Evolutionary conservation across 2,329 filamentous ascomycete genomes (phyloP).

Genomic region (Cytospora mali): DNA sequence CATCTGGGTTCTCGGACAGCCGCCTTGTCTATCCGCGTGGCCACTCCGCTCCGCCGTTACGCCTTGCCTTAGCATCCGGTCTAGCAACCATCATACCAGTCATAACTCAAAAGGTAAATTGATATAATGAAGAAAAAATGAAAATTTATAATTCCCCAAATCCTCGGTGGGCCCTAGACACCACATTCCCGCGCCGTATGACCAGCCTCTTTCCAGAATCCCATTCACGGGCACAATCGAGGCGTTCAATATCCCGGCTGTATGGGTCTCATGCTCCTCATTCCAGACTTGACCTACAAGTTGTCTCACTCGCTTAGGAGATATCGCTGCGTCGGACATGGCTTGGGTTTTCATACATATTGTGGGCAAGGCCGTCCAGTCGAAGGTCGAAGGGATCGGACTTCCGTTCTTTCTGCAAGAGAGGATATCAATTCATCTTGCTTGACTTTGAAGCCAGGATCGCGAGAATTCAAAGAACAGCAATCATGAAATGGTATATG

Average conservation of each 20-base stretch:
- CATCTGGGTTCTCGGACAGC: background rate
- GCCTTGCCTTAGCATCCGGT: constrained; percentile 12
- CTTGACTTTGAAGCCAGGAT: constrained; percentile 8
- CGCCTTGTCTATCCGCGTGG: constrained; percentile 3
- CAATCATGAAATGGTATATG: constrained; percentile 23
- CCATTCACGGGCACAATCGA: constrained; percentile 1
- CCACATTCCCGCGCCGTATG: background rate
- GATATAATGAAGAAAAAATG: background rate
- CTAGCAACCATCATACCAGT: constrained; percentile 14
- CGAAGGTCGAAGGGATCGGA: background rate
- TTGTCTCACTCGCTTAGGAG: constrained; percentile 7
- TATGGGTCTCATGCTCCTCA: constrained; percentile 11
- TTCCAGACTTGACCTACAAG: constrained; percentile 11
- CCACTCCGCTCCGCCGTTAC: constrained; percentile 1
- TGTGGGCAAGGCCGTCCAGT: background rate
- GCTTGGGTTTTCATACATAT: constrained; percentile 7
- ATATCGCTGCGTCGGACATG: background rate
- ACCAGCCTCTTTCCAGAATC: constrained; percentile 1
- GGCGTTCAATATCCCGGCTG: constrained; percentile 4
- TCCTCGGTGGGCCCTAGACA: too few species aligned
- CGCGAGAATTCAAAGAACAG: background rate
- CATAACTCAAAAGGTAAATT: constrained; percentile 2
- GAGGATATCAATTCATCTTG: background rate
- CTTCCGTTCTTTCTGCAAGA: background rate
- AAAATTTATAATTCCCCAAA: background rate